These are phyloP conservation scores for Aspergillus ustus DNA, from an alignment of 2,329 filamentous ascomycete genomes.

Conservation along the genomic window DNA sequence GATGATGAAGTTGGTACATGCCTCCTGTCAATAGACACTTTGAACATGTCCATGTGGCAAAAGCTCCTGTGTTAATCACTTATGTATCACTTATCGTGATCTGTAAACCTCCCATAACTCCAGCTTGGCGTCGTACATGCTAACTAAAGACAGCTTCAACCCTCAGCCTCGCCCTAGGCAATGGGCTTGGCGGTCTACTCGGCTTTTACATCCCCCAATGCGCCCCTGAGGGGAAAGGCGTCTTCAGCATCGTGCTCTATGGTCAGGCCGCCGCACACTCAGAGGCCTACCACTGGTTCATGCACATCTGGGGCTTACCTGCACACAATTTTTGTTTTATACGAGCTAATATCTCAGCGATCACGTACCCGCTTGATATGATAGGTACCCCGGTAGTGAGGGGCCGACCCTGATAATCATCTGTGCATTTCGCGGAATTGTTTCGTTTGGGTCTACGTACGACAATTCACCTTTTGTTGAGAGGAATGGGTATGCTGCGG, in stretches of 20 bases:
- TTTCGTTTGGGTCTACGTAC: constrained; percentile 51
- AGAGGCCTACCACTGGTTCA: constrained; percentile 31
- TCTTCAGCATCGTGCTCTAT: constrained; percentile 45
- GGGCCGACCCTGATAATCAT: constrained; percentile 52
- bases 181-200: constrained; percentile 49
- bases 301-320: constrained; percentile 26
- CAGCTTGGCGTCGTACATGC: not conserved
- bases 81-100: too few species aligned
- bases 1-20: too few species aligned
- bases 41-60: constrained; percentile 35
- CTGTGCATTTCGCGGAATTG: constrained; percentile 52
- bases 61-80: constrained; percentile 32
- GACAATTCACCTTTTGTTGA: constrained; percentile 38
- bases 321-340: constrained; percentile 35
- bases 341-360: constrained; percentile 50
- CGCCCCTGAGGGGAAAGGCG: constrained; percentile 39
- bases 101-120: too few species aligned
- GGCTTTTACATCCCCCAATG: constrained; percentile 49
- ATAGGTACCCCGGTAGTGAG: constrained; percentile 49
- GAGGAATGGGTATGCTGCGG: constrained; percentile 37
- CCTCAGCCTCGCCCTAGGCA: constrained; percentile 44
- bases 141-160: constrained; percentile 39
- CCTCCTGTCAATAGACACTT: constrained; percentile 12
- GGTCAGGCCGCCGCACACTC: constrained; percentile 44
- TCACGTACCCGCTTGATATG: constrained; percentile 52